These are phyloP conservation scores for Carex littledalei DNA, from an alignment of 176 grass and related monocot genomes.

Conservation along the genomic window DNA sequence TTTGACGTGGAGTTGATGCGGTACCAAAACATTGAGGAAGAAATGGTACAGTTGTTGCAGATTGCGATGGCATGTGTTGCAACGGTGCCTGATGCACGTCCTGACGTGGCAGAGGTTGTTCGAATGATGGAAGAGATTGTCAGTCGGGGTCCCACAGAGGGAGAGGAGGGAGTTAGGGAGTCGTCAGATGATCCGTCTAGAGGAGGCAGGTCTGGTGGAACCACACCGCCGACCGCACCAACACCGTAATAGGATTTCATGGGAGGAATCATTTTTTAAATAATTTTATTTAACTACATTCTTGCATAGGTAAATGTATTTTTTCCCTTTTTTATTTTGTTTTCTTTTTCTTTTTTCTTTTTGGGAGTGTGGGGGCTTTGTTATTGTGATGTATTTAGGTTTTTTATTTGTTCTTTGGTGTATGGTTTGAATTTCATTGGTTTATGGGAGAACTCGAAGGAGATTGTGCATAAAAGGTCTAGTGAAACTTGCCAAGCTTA, in stretches of 20 bases:
- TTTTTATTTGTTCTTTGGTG: conserved; percentile 1
- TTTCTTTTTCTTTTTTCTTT: background rate
- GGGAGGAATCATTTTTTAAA: conserved; percentile 25
- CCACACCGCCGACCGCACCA: conserved; percentile 46
- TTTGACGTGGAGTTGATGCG: conserved; percentile 76
- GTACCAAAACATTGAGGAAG: conserved; percentile 57
- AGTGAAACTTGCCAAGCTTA: background rate
- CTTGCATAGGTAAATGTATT: conserved; percentile 54
- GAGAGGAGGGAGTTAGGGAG: conserved; percentile 37
- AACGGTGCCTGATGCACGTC: conserved; percentile 53
- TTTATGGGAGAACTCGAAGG: conserved; percentile 19
- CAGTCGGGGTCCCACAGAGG: conserved; percentile 36
- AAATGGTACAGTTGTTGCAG: conserved; percentile 89
- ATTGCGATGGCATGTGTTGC: conserved; percentile 79
- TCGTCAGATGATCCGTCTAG: conserved; percentile 34
- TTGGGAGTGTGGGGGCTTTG: background rate
- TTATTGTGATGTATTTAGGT: conserved; percentile 25
- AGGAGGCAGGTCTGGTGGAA: conserved; percentile 40
- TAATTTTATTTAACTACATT: conserved; percentile 40
- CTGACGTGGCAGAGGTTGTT: conserved; percentile 38
- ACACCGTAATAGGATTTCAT: conserved; percentile 63
- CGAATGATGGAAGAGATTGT: conserved; percentile 61
- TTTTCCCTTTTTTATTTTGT: background rate
- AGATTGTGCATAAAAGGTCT: conserved; percentile 22
- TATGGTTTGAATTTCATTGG: conserved; percentile 17